Base-by-base conservation (phyloP, 371 early-diverging fungal species). In the Mucor irregularis region DNA sequence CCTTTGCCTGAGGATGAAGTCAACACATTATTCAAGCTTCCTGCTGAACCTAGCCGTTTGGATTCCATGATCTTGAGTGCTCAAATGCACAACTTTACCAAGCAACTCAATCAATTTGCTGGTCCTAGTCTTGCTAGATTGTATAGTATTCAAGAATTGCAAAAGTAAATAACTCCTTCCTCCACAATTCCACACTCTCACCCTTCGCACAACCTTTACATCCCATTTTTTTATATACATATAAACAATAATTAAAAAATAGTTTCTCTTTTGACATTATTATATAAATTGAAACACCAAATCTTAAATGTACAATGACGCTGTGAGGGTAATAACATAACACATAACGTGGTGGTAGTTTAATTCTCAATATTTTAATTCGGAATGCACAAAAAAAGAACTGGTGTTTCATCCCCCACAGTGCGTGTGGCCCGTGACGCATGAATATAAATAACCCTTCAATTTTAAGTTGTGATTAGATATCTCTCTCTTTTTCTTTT, bases 31-130 rank as follows among this genome's bases (percentile, higher is more conserved):
- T 88, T 85, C 78, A 86, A 79, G 69, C 59, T 78, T 44, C 90
- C 90, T 30, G 74, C 84, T 21, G 98, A 97, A 78, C 97, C 97
- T 14, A 87, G 90, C 66, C 87, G 95, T 62, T 77, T 97, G 58
- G 94, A 95, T 58, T 84, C 89, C 14, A 82, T 96, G 69, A 82
- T 97, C 57, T 82, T 92, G 61, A 86, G 86, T 30, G 89, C 90
- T 55, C 96, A 96, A 76, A 88, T 95, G 66, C 90, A 92, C 59
- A 90, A 90, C 68, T 89, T 92, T 71, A 90, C 90, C 74, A 91
- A 92, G 79, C 94, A 95, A 75, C 74, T 96, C 51, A 90, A 92
- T 62, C 89, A 92, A 73, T 90, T 88, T 66, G 86, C 91, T 62
- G 96, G 95, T 44, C 94, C 95, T 31, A 88, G 89, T 47, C 80